Evolutionary conservation across 257 asterid species (phyloP).

Genomic region (Solanum gandarillasii): DNA sequence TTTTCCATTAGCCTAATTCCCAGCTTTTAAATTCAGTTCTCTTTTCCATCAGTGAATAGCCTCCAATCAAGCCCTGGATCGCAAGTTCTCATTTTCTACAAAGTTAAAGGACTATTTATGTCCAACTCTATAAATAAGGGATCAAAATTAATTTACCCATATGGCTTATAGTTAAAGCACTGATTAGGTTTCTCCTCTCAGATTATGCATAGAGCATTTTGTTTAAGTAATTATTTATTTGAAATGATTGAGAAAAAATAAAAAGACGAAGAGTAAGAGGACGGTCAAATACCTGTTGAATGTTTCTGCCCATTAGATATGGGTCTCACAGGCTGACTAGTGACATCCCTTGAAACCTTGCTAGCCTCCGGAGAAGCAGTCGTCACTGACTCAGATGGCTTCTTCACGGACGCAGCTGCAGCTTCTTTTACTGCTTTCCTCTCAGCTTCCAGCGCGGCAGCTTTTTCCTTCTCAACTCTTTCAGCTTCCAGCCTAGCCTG

Average conservation of each 20-base stretch:
- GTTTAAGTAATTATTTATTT: not conserved
- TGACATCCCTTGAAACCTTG: slow-evolving; percentile 15
- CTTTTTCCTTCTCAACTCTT: slow-evolving; percentile 48
- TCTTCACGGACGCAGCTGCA: slow-evolving; percentile 49
- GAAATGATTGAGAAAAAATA: not conserved
- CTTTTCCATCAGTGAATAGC: not conserved
- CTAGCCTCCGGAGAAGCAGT: slow-evolving; percentile 11
- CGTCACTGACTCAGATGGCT: slow-evolving; percentile 22
- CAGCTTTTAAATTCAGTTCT: not conserved
- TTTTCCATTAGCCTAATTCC: not conserved
- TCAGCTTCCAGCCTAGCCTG: slow-evolving; percentile 68
- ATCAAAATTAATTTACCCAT: not conserved
- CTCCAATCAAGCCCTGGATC: not conserved
- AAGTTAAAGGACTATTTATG: not conserved
- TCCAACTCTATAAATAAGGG: not conserved
- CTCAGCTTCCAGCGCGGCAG: slow-evolving; percentile 52
- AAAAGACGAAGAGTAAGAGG: not conserved
- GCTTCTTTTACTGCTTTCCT: slow-evolving; percentile 54
- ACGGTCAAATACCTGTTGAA: slow-evolving; percentile 30
- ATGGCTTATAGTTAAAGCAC: not conserved
- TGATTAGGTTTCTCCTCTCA: not conserved
- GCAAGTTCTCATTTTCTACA: not conserved
- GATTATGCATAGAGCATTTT: not conserved
- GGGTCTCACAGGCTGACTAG: slow-evolving; percentile 12
- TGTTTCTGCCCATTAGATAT: slow-evolving; percentile 17